Percentiles rank a stretch among this genome's conserved stretches.
These are phyloP conservation scores for Neofusicoccum parvum DNA, from an alignment of 2,329 filamentous ascomycete genomes.

Conservation along the genomic window DNA sequence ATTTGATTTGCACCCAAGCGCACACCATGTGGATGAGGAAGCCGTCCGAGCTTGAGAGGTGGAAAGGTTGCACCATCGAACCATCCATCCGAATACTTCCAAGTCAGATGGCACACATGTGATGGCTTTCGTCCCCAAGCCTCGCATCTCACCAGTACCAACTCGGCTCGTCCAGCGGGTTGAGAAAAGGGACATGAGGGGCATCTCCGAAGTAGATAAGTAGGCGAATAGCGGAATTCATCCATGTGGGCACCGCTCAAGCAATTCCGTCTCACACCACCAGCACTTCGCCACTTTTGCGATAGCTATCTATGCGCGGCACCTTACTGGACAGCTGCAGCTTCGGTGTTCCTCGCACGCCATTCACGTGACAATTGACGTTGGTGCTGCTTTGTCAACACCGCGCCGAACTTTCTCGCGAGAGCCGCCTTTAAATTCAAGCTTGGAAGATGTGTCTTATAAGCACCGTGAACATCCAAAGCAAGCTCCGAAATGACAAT, in stretches of 20 bases:
- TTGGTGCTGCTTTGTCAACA: constrained; percentile 24
- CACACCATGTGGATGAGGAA: too few species aligned
- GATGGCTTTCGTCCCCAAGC: too few species aligned
- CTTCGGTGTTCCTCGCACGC: constrained; percentile 22
- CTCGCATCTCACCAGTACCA: neutral
- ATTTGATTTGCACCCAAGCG: too few species aligned
- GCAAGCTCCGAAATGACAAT: constrained; percentile 22
- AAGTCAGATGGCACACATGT: too few species aligned
- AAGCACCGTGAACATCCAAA: neutral
- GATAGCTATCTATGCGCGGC: neutral
- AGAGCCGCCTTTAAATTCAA: too few species aligned
- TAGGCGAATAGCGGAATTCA: neutral
- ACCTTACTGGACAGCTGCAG: neutral
- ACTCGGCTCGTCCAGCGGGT: neutral
- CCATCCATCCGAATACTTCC: too few species aligned
- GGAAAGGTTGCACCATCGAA: too few species aligned
- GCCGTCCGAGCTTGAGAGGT: too few species aligned
- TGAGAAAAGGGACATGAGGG: neutral
- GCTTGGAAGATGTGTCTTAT: neutral
- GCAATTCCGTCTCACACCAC: neutral
- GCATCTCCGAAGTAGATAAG: neutral
- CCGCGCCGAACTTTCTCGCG: constrained; percentile 8
- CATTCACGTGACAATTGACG: constrained; percentile 26
- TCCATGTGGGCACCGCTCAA: neutral
- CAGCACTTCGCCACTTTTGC: neutral